Conservation (phyloP, 257 asterid species). For the Przewalskia tangutica region DNA sequence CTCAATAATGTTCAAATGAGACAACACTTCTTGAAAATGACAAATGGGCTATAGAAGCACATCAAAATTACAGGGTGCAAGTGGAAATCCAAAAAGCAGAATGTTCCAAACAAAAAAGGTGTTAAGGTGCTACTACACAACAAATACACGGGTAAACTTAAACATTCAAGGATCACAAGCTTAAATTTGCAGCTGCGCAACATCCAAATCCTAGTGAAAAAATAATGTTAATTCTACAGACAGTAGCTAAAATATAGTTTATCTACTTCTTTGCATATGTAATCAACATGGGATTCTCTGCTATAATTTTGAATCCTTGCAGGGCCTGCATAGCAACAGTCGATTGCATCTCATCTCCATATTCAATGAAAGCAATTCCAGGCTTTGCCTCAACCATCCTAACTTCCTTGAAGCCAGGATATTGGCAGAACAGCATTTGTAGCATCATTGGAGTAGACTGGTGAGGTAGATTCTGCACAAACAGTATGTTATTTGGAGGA, state of each 20-base stretch:
- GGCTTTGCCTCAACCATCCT: conserved; percentile 95
- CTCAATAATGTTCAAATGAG: background rate
- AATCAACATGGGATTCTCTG: conserved; percentile 69
- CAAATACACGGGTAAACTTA: conserved; percentile 22
- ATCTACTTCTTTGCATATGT: conserved; percentile 87
- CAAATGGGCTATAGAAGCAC: background rate
- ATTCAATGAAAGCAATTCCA: conserved; percentile 92
- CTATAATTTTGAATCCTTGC: conserved; percentile 77
- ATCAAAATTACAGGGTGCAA: background rate
- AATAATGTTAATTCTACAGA: background rate
- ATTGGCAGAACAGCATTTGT: conserved; percentile 89
- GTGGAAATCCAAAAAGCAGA: background rate
- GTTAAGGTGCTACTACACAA: conserved; percentile 16
- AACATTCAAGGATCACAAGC: background rate
- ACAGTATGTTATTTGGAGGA: conserved; percentile 85
- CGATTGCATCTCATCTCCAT: conserved; percentile 87
- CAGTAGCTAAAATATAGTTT: background rate
- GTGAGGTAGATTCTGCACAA: conserved; percentile 88
- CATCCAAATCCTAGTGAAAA: background rate
- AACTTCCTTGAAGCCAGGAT: conserved; percentile 88
- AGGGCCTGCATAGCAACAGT: conserved; percentile 83
- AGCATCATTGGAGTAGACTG: conserved; percentile 92
- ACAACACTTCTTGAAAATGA: background rate
- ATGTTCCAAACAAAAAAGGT: background rate
- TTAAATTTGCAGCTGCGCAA: background rate